These are phyloP conservation scores for Acanthamoeba triangularis DNA, from an alignment of 208 protist species.

Conservation along the genomic window DNA sequence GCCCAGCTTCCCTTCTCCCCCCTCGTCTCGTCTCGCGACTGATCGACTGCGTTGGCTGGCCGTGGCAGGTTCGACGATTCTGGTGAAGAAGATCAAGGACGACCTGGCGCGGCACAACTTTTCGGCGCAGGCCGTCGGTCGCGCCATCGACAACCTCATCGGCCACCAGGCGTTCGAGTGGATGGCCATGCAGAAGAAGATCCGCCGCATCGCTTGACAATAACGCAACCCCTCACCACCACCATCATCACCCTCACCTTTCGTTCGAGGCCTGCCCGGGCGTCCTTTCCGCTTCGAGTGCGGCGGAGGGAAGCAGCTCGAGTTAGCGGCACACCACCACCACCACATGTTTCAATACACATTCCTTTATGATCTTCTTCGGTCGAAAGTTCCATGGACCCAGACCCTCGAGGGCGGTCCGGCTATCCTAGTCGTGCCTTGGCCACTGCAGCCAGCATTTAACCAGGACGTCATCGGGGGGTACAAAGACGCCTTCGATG, in stretches of 20 bases:
- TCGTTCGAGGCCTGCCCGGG: no score
- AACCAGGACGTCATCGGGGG: no score
- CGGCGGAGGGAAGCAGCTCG: neutral
- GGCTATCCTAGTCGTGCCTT: no score
- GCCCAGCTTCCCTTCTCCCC: neutral
- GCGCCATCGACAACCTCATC: conserved; percentile 64
- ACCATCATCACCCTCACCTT: no score
- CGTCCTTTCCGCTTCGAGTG: neutral
- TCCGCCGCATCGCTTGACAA: neutral
- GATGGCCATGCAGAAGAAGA: conserved; percentile 71
- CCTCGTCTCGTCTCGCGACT: neutral
- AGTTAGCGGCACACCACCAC: no score
- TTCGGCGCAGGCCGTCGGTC: neutral
- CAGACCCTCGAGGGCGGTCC: no score
- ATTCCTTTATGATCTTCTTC: no score
- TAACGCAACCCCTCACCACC: neutral
- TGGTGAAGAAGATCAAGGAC: conserved; percentile 68
- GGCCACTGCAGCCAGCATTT: no score
- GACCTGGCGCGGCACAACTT: conserved; percentile 68
- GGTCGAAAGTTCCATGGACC: no score
- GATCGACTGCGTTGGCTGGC: no score
- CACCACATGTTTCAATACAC: no score
- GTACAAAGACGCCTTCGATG: no score
- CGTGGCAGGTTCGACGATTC: conserved; percentile 4
- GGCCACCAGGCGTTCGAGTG: conserved; percentile 53